These are phyloP conservation scores for Curvularia hawaiiensis DNA, from an alignment of 2,329 filamentous ascomycete genomes.

Conservation along the genomic window DNA sequence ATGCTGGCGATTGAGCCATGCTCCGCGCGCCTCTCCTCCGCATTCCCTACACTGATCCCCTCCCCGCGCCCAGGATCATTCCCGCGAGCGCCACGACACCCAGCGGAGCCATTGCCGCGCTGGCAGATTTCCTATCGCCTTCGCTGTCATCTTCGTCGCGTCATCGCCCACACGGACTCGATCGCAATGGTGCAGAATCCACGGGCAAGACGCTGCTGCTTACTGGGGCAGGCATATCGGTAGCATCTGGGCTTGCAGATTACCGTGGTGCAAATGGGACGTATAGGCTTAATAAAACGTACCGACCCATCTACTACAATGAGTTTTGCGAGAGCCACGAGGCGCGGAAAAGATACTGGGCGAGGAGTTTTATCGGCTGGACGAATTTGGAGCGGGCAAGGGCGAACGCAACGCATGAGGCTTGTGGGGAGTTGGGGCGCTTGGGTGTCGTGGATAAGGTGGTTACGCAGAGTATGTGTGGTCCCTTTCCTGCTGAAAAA, in stretches of 20 bases:
- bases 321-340: constrained; percentile 86
- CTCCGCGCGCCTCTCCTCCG: constrained; percentile 67
- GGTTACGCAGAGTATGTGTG: constrained; percentile 75
- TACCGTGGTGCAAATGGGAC: constrained; percentile 90
- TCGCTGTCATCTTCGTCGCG: neutral
- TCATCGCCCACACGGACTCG: neutral
- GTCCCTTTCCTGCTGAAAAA: neutral
- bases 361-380: constrained; percentile 92
- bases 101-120: constrained; percentile 74
- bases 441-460: constrained; percentile 76
- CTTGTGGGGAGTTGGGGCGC: constrained; percentile 72
- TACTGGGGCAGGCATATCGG: constrained; percentile 89
- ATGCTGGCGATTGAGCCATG: constrained; percentile 48
- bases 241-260: constrained; percentile 90
- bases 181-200: neutral
- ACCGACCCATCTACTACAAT: constrained; percentile 89
- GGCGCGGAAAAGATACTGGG: constrained; percentile 92
- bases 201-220: constrained; percentile 65
- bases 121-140: constrained; percentile 75
- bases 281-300: constrained; percentile 88
- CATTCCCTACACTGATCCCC: constrained; percentile 86
- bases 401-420: constrained; percentile 80
- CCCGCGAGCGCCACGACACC: constrained; percentile 73
- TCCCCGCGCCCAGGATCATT: constrained; percentile 75
- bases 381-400: constrained; percentile 76